Evolutionary conservation across 768 basidiomycete species (phyloP).

Genomic region (Serendipita sp.): DNA sequence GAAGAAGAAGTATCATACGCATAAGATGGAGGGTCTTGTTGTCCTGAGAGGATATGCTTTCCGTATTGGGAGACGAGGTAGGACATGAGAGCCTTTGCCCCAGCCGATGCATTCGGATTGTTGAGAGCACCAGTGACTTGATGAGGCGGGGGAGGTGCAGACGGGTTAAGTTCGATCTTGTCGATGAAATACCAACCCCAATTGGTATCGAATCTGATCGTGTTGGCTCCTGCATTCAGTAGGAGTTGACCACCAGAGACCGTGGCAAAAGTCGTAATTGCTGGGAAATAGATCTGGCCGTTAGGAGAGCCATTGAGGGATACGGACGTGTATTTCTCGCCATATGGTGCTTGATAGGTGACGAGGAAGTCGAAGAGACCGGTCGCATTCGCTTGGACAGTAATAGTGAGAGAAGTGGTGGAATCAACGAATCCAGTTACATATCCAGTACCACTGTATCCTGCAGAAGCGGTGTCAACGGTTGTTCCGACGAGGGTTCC

Average conservation of each 20-base stretch:
- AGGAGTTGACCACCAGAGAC: slow-evolving; percentile 8
- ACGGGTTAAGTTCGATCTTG: background rate
- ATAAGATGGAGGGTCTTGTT: slow-evolving; percentile 8
- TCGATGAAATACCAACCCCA: slow-evolving; percentile 12
- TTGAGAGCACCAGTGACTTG: slow-evolving; percentile 6
- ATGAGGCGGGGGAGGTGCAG: slow-evolving; percentile 9
- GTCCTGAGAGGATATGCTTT: slow-evolving; percentile 9
- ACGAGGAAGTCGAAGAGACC: slow-evolving; percentile 3
- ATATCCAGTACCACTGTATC: slow-evolving; percentile 8
- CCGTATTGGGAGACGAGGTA: slow-evolving; percentile 10
- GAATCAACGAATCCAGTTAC: background rate
- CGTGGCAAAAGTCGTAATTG: background rate
- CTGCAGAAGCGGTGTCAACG: slow-evolving; percentile 5
- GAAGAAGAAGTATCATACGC: background rate
- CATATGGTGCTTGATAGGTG: background rate
- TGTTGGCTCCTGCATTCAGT: slow-evolving; percentile 8
- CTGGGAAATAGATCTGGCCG: background rate
- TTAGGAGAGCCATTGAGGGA: background rate
- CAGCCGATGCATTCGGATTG: slow-evolving; percentile 5
- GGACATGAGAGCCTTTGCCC: background rate
- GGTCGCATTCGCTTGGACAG: background rate
- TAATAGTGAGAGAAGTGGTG: background rate
- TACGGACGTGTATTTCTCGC: background rate
- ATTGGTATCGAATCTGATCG: slow-evolving; percentile 6
- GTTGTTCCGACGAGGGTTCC: slow-evolving; percentile 6